phyloP scores from a whole-genome alignment of 441 rosid species.

The Isatis lusitanica region DNA sequence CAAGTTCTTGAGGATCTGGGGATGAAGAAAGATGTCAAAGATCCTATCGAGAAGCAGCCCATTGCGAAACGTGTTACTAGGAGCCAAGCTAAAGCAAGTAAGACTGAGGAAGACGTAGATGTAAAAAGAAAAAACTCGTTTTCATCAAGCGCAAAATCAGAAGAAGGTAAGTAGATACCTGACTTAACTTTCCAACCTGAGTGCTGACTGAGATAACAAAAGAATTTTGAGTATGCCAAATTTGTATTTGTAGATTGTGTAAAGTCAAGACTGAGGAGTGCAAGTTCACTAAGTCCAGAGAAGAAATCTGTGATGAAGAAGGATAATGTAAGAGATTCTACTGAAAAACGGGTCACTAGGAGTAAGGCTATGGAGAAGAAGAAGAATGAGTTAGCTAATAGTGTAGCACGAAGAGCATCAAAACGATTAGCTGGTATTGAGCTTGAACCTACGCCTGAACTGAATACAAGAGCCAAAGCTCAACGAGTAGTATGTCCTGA shows the following conservation, averaged over 20 bases:
- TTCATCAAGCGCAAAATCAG: conserved; percentile 16
- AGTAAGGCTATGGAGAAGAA: conserved; percentile 38
- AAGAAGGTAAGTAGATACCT: conserved; percentile 3
- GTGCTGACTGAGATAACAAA: not conserved
- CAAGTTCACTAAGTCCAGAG: conserved; percentile 31
- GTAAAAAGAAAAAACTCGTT: not conserved
- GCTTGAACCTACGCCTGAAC: conserved; percentile 64
- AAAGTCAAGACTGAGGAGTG: conserved; percentile 32
- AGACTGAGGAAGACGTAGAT: conserved; percentile 3
- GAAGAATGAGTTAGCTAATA: conserved; percentile 13
- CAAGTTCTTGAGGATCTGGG: conserved; percentile 11
- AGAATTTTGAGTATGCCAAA: not conserved
- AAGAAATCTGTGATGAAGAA: conserved; percentile 36
- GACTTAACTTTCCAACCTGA: not conserved
- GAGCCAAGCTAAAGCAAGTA: conserved; percentile 35
- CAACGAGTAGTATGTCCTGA: conserved; percentile 37
- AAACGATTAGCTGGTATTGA: conserved; percentile 86
- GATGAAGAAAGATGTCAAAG: conserved; percentile 10
- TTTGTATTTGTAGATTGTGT: conserved; percentile 6
- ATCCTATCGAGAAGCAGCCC: conserved; percentile 10
- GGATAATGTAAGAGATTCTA: conserved; percentile 38
- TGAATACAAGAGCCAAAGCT: conserved; percentile 47
- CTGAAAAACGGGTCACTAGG: conserved; percentile 23
- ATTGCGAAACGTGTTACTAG: conserved; percentile 34
- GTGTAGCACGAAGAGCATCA: conserved; percentile 69